These are phyloP conservation scores for Logfia minima DNA, from an alignment of 129 eudicot species.

Conservation along the genomic window DNA sequence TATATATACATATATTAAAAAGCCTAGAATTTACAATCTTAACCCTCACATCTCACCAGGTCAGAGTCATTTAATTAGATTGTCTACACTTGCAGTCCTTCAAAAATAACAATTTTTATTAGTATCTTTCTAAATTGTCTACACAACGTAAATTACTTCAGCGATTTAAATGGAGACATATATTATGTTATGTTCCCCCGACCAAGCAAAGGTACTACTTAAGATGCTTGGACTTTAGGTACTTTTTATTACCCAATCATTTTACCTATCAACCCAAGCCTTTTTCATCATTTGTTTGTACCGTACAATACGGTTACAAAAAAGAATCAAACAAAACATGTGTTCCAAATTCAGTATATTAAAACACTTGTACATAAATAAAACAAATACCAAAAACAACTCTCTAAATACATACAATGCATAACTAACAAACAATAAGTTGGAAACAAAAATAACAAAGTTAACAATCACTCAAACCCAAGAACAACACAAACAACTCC, in stretches of 20 bases:
- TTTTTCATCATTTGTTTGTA: slow-evolving; percentile 22
- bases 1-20: no score
- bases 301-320: slow-evolving; percentile 8
- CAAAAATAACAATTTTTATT: background rate
- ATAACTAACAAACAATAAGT: slow-evolving; percentile 23
- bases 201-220: no score
- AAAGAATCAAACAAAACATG: slow-evolving; percentile 20
- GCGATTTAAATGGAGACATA: no score
- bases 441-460: background rate
- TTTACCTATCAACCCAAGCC: slow-evolving; percentile 34
- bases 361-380: slow-evolving; percentile 13
- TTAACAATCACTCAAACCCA: slow-evolving; percentile 4
- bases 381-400: slow-evolving; percentile 9
- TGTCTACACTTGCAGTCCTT: background rate
- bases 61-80: no score
- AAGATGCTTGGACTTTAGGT: background rate
- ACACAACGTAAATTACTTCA: no score
- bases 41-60: no score
- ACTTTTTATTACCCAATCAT: slow-evolving; percentile 31
- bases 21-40: no score
- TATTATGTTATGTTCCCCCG: no score
- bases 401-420: slow-evolving; percentile 21
- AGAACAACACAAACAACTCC: slow-evolving; percentile 25
- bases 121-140: background rate
- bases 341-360: slow-evolving; percentile 24